A percentile compares a stretch with the other conserved stretches of the same genome.
Evolutionary conservation across 768 basidiomycete genomes (phyloP).

Genomic region (Termitomyces titanicus): DNA sequence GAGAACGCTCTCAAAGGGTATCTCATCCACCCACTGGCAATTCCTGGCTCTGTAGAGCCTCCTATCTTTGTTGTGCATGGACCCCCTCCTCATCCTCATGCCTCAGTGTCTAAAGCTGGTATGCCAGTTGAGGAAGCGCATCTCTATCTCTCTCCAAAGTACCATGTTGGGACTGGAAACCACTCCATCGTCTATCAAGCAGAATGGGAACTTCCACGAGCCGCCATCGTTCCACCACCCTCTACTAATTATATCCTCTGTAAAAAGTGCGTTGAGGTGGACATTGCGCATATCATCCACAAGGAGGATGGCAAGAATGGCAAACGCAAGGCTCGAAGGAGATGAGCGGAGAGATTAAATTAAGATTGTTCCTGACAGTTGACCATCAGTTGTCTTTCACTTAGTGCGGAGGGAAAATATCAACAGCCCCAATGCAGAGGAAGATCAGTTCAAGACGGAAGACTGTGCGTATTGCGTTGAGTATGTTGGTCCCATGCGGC

Average conservation of each 20-base stretch:
- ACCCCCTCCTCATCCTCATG: constrained; percentile 16
- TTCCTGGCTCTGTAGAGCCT: constrained; percentile 15
- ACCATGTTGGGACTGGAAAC: constrained; percentile 38
- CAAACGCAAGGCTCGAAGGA: constrained; percentile 14
- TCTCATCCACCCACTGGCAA: constrained; percentile 8
- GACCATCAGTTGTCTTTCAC: constrained; percentile 2
- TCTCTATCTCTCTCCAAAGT: constrained; percentile 40
- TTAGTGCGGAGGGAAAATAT: background rate
- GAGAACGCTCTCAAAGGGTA: constrained; percentile 1
- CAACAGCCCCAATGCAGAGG: background rate
- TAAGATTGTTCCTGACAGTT: background rate
- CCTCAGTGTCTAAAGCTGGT: background rate
- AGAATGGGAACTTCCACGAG: constrained; percentile 31
- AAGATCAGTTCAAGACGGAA: background rate
- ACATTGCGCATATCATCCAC: constrained; percentile 17
- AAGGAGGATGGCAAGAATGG: constrained; percentile 24
- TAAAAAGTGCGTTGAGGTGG: constrained; percentile 30
- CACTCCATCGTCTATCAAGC: constrained; percentile 52
- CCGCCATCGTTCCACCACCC: constrained; percentile 1
- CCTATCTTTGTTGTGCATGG: constrained; percentile 26
- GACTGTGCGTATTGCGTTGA: background rate
- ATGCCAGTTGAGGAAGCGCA: constrained; percentile 36
- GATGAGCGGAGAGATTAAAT: constrained; percentile 8
- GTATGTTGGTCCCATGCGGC: constrained; percentile 10
- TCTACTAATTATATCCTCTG: constrained; percentile 27